Evolutionary conservation across 2,329 filamentous ascomycete species (phyloP).

Genomic region (Fusarium verticillioides): DNA sequence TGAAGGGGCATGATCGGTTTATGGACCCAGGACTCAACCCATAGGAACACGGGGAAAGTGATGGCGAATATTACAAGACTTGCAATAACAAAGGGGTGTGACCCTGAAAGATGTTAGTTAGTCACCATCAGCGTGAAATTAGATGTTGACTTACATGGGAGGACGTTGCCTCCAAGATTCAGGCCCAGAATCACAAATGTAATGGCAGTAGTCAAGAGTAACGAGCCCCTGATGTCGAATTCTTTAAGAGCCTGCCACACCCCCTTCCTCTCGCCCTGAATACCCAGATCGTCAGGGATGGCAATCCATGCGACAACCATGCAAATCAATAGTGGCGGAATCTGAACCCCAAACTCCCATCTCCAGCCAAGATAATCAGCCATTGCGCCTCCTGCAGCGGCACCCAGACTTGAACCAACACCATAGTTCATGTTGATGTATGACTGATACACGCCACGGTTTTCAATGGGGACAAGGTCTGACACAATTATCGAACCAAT

Average conservation of each 20-base stretch:
- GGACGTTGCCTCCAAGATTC: constrained; percentile 71
- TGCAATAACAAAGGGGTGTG: constrained; percentile 66
- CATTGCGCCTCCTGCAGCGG: constrained; percentile 75
- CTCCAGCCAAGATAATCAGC: constrained; percentile 78
- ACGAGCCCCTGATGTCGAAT: constrained; percentile 68
- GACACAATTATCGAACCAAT: constrained; percentile 77
- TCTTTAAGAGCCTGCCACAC: constrained; percentile 61
- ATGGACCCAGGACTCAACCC: constrained; percentile 60
- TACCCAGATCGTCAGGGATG: constrained; percentile 64
- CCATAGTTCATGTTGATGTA: constrained; percentile 75
- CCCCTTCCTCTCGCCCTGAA: constrained; percentile 57
- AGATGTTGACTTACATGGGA: constrained; percentile 60
- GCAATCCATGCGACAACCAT: constrained; percentile 57
- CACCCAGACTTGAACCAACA: constrained; percentile 67
- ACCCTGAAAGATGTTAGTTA: constrained; percentile 55
- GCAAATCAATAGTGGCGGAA: constrained; percentile 61
- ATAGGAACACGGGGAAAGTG: constrained; percentile 63
- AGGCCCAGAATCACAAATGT: constrained; percentile 69
- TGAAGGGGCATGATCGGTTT: constrained; percentile 70
- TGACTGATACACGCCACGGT: constrained; percentile 76
- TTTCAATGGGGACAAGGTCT: constrained; percentile 78
- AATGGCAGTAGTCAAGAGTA: constrained; percentile 62
- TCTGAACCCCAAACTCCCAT: constrained; percentile 75
- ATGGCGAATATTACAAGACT: constrained; percentile 61
- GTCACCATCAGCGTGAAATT: not conserved